phyloP scores from a whole-genome alignment of 345 rosid genomes.

The Erysimum cheiranthoides region DNA sequence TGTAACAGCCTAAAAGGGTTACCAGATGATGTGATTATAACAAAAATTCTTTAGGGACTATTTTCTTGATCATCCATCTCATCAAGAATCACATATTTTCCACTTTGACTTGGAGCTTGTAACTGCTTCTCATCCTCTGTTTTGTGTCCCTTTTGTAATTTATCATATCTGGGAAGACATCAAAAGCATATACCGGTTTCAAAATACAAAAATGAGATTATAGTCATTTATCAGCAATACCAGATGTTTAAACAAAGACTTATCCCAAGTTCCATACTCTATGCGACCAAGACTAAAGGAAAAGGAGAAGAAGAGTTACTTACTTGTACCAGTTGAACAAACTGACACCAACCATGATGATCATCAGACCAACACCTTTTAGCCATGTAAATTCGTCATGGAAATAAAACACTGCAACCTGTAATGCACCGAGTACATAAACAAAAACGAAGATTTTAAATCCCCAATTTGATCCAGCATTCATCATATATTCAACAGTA shows the following conservation, averaged over 20 bases:
- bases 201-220: background rate
- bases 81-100: conserved; percentile 89
- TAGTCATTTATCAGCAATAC: background rate
- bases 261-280: conserved; percentile 6
- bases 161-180: conserved; percentile 64
- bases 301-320: conserved; percentile 44
- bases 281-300: background rate
- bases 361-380: conserved; percentile 85
- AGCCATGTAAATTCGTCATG: conserved; percentile 95
- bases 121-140: conserved; percentile 45
- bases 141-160: conserved; percentile 59
- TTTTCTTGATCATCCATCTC: conserved; percentile 78
- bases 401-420: conserved; percentile 99
- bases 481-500: conserved; percentile 9
- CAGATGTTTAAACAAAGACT: conserved; percentile 5
- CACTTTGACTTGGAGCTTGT: conserved; percentile 47
- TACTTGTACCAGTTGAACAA: conserved; percentile 99
- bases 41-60: conserved; percentile 45
- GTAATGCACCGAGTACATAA: conserved; percentile 25
- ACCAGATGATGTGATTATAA: conserved; percentile 24
- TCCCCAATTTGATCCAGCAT: background rate
- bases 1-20: conserved; percentile 3
- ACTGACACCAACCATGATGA: conserved; percentile 88
- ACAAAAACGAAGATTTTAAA: conserved; percentile 8
- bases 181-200: conserved; percentile 5